These are phyloP conservation scores for Oryza meridionalis DNA, from an alignment of 176 grass and related monocot species.

Conservation along the genomic window DNA sequence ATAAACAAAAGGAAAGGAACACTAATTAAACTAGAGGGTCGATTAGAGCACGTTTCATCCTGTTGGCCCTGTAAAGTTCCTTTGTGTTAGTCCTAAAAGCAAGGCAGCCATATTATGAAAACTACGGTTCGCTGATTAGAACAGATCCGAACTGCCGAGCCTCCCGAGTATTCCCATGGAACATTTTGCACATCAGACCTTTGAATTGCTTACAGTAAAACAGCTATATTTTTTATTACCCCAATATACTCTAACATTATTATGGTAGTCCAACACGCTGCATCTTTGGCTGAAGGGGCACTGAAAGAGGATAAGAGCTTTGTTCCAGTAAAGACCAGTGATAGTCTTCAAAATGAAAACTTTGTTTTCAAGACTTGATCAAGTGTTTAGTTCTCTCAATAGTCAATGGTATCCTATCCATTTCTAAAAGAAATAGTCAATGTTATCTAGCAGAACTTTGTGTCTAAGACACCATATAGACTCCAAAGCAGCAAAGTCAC, in stretches of 20 bases:
- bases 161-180: background rate
- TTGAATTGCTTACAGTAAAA: background rate
- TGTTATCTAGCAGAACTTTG: background rate
- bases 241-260: background rate
- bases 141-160: background rate
- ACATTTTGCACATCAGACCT: background rate
- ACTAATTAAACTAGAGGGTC: background rate
- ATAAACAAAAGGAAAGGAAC: background rate
- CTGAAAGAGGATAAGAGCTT: background rate
- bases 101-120: background rate
- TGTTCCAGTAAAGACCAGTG: background rate
- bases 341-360: background rate
- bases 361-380: too few relatives aligned
- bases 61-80: conserved; percentile 1
- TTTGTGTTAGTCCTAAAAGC: background rate
- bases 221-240: background rate
- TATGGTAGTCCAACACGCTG: background rate
- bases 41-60: background rate
- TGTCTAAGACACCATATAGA: background rate
- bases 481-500: background rate
- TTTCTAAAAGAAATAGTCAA: too few relatives aligned
- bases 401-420: too few relatives aligned
- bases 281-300: conserved; percentile 9
- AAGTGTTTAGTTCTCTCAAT: background rate
- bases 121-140: background rate